Conservation (phyloP, 2,329 filamentous ascomycete genomes). For the Fusarium drepaniforme region DNA sequence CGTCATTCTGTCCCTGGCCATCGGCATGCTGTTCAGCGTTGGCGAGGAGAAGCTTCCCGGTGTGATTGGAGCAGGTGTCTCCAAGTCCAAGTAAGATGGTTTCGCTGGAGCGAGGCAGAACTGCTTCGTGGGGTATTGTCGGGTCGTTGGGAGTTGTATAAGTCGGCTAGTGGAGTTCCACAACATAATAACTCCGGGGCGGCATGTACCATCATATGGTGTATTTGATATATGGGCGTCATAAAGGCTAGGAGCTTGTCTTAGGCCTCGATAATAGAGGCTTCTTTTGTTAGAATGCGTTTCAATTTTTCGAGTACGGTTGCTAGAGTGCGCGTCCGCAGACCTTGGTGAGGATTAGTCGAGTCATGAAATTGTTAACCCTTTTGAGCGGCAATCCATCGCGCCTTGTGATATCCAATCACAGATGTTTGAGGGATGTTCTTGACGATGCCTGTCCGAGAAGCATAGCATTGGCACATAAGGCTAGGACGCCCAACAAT, state of each 20-base stretch:
- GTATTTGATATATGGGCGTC: slow-evolving; percentile 48
- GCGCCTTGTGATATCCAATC: not conserved
- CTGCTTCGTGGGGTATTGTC: slow-evolving; percentile 21
- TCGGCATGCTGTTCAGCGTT: slow-evolving; percentile 85
- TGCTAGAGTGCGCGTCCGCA: not conserved
- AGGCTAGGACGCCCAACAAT: not conserved
- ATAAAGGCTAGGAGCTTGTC: slow-evolving; percentile 47
- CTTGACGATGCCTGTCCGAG: not conserved
- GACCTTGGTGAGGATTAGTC: not conserved
- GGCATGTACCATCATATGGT: slow-evolving; percentile 47
- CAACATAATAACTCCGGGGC: slow-evolving; percentile 36
- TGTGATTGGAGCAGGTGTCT: slow-evolving; percentile 96
- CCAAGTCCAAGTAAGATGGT: slow-evolving; percentile 69
- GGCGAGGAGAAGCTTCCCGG: slow-evolving; percentile 90
- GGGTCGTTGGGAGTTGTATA: slow-evolving; percentile 38
- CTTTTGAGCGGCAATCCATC: not conserved
- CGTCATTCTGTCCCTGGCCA: slow-evolving; percentile 74
- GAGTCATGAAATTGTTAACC: not conserved
- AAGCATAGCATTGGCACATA: not conserved
- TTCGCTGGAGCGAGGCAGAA: not conserved
- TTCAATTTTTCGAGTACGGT: slow-evolving; percentile 26
- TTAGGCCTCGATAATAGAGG: slow-evolving; percentile 40
- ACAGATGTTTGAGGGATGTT: not conserved
- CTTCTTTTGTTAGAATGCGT: slow-evolving; percentile 45
- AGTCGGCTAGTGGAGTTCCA: slow-evolving; percentile 33